phyloP scores from a whole-genome alignment of 2,329 filamentous ascomycete species.

The Calonectria naviculata region DNA sequence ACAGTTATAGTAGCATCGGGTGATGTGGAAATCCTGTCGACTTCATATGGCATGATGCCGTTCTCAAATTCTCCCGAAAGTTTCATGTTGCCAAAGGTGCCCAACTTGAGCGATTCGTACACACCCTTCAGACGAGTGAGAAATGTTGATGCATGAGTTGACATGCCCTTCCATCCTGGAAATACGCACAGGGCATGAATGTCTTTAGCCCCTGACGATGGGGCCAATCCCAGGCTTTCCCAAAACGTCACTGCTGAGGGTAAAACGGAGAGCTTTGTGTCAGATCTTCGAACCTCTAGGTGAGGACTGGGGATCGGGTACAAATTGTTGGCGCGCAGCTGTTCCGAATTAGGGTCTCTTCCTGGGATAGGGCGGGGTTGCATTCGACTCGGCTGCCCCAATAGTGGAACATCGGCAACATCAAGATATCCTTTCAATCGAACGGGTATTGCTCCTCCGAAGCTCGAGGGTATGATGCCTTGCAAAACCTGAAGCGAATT shows the following conservation, averaged over 20 bases:
- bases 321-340: constrained; percentile 61
- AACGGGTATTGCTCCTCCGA: constrained; percentile 54
- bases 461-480: constrained; percentile 54
- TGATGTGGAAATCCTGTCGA: constrained; percentile 57
- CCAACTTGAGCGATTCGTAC: constrained; percentile 81
- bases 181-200: constrained; percentile 77
- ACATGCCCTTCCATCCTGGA: constrained; percentile 72
- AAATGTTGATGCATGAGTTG: constrained; percentile 71
- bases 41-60: constrained; percentile 62
- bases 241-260: constrained; percentile 82
- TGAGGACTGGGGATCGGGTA: constrained; percentile 76
- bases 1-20: constrained; percentile 54
- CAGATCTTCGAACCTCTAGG: constrained; percentile 77
- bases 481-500: constrained; percentile 61
- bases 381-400: constrained; percentile 63
- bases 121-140: constrained; percentile 74
- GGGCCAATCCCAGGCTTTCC: constrained; percentile 82
- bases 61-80: constrained; percentile 52
- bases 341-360: constrained; percentile 55
- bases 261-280: constrained; percentile 77
- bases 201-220: constrained; percentile 77
- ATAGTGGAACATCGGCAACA: constrained; percentile 65
- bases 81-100: constrained; percentile 67
- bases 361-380: constrained; percentile 60
- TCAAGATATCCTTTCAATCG: constrained; percentile 62